Evolutionary conservation across 1,284 basidiomycete genomes (phyloP), one percentile per base, ranked within the genome.

Genomic region (Xerocomus amazonicus): DNA sequence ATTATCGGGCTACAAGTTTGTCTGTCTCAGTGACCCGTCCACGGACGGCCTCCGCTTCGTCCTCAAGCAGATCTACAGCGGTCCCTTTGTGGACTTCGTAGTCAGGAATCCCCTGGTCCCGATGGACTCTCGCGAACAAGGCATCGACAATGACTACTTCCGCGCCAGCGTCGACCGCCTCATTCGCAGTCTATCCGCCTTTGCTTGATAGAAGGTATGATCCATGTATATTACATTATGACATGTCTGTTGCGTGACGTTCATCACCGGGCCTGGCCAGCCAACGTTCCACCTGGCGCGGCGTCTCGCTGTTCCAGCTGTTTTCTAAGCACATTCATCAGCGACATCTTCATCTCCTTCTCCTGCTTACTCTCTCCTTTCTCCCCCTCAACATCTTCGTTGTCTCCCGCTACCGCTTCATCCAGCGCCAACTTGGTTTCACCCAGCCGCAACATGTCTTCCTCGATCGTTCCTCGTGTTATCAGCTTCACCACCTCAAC

Each of bases 401-500:
- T 72, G 19, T 85, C 89, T 4, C 88, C 88, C 14, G 92, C 92
- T 23, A 97, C 93, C 13, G 92, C 92, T 61, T 93, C 89, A 64
- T 97, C 94, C 13, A 97, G 75, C 32, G 87, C 87, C 45, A 97
- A 75, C 71, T 97, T 97, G 34, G 92, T 93, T 68, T 87, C 76
- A 3, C 92, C 94, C 13, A 97, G 80, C n/a, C 78, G 79, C 27
- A 93, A 71, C 81, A 97, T 97, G 66, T 97, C 92, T 69, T 97
- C 95, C 71, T 98, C 96, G 55, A 99, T 97, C 1, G 92, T 95
- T 12, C 86, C 91, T 52, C 83, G 84, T 2, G 91, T 88, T 59
- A 98, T 91, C n/a, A 99, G 76, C 66, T 95, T 97, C 64, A 97
- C 83, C 4, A 99, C 88, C 37, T 92, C 89, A 4, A 97, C 93